Base-by-base conservation (phyloP, 768 basidiomycete genomes). In the Austroboletus eburneus region DNA sequence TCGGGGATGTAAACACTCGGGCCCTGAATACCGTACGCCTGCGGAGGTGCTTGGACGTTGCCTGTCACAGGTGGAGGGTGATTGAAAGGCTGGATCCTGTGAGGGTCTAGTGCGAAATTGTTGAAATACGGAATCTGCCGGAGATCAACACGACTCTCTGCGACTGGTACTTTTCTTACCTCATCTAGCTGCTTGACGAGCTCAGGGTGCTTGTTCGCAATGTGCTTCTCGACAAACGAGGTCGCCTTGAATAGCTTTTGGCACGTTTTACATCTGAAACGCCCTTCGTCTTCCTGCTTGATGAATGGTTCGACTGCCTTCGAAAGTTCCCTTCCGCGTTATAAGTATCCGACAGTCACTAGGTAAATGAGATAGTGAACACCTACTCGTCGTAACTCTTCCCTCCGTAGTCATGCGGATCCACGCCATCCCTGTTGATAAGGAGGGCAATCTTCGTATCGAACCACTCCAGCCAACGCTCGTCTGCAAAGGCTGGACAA, bases 221-320 rank as follows among this genome's bases (percentile, higher is more conserved):
- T 85, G 64, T 99, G 96, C 74, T 98, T 98, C 71, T 95, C 91
- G 39, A 98, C 89, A 69, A 97, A 99, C 21, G 93, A 83, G 27
- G 89, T 87, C 4, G 93, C 96, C 66, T 94, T 94, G 83, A 99
- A 99, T 18, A 98, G 76, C 72, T 99, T 99, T 69, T 84, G 85
- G 68, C 96, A 99, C 23, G 84, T 85, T 73, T 91, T 95, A 73
- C 96, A 99, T 53, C 96, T 78, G 72, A 89, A 98, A 64, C 96
- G 98, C 59, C 86, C 90, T 68, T 95, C 91, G 56, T 97, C 95
- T 68, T 98, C 95, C 64, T 92, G 88, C 69, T 94, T 94, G 65
- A 98, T 79, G 64, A 77, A 77, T 2, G 83, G 83, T 46, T 87
- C 87, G 20, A 85, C 82, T 12, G 84, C 76, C 58, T 85, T 90